phyloP scores from a whole-genome alignment of 805 yeast species.

The Ogataea haglerorum region DNA sequence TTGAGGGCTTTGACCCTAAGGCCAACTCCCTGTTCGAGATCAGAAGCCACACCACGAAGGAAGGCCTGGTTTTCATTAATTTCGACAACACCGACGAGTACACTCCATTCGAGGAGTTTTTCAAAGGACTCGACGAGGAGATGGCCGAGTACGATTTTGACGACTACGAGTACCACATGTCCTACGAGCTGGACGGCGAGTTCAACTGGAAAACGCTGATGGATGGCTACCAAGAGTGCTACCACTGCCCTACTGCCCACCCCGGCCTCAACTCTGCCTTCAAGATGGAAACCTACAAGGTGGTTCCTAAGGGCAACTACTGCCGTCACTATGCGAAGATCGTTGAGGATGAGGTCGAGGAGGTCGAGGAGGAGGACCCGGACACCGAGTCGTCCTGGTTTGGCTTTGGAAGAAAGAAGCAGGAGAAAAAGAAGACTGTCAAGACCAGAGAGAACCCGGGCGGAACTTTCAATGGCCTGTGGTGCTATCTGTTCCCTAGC shows the following conservation, averaged over 20 bases:
- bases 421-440: conserved; percentile 18
- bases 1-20: conserved; percentile 54
- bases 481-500: conserved; percentile 60
- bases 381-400: conserved; percentile 47
- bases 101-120: conserved; percentile 50
- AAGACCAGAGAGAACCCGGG: conserved; percentile 48
- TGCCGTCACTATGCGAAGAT: conserved; percentile 62
- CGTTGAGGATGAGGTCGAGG: conserved; percentile 36
- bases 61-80: conserved; percentile 56
- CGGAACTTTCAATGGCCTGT: conserved; percentile 58
- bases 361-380: conserved; percentile 31
- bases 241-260: conserved; percentile 67
- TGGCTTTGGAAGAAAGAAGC: conserved; percentile 43
- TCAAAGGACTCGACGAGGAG: conserved; percentile 47
- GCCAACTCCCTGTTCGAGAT: conserved; percentile 55
- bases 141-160: conserved; percentile 56
- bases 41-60: conserved; percentile 50
- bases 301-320: conserved; percentile 54
- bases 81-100: conserved; percentile 45
- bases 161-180: conserved; percentile 63
- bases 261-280: conserved; percentile 57
- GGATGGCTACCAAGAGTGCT: conserved; percentile 69
- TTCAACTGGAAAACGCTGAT: conserved; percentile 66
- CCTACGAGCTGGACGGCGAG: conserved; percentile 58
- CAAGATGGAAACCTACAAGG: conserved; percentile 62